A percentile compares a stretch with the other conserved stretches of the same genome.
Conservation (phyloP, 2,329 filamentous ascomycete species). For the Pyrenophora tritici-repentis region DNA sequence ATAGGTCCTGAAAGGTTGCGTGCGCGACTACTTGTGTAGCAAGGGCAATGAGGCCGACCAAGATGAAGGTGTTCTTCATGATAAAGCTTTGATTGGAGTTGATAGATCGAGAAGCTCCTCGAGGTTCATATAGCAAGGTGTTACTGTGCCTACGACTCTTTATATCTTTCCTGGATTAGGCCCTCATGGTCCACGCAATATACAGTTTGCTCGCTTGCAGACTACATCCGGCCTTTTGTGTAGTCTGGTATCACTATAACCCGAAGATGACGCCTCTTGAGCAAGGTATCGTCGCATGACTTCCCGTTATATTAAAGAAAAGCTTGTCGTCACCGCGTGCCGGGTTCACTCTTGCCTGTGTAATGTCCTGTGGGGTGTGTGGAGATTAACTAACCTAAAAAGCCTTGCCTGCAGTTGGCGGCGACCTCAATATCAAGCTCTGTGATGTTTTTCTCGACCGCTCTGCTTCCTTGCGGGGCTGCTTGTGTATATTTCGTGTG, state of each 20-base stretch:
- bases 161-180: constrained; percentile 4
- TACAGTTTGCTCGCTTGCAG: neutral
- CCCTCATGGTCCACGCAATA: neutral
- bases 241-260: neutral
- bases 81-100: neutral
- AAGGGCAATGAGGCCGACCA: constrained; percentile 27
- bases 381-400: constrained; percentile 9
- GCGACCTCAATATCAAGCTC: neutral
- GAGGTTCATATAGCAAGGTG: neutral
- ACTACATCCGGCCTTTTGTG: neutral
- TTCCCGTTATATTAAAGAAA: constrained; percentile 9
- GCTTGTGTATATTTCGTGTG: constrained; percentile 5
- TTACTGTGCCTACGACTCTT: neutral
- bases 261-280: neutral
- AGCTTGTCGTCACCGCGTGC: constrained; percentile 12
- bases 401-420: neutral
- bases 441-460: neutral
- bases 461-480: neutral
- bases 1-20: constrained; percentile 41
- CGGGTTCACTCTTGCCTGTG: constrained; percentile 2
- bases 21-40: constrained; percentile 37
- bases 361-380: constrained; percentile 5
- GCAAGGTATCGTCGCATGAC: constrained; percentile 11
- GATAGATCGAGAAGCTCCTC: neutral
- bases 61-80: constrained; percentile 8